A percentile compares a stretch with the other conserved stretches of the same genome.
Evolutionary conservation across 352 stramenopile species (phyloP).

Genomic region (Thraustotheca clavata): DNA sequence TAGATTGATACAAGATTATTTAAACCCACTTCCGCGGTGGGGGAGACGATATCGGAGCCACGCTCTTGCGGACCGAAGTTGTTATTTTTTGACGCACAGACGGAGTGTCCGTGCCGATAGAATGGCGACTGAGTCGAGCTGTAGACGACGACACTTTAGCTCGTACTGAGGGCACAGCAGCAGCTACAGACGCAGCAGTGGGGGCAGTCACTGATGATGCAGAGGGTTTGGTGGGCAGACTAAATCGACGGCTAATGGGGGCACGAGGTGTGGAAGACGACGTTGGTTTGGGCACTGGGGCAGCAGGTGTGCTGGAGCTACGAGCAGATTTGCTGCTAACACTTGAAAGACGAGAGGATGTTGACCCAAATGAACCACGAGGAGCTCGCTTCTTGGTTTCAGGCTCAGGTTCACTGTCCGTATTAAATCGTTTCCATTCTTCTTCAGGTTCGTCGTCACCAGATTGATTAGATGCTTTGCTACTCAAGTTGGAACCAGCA

Average conservation of each 20-base stretch:
- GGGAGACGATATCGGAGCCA: neutral
- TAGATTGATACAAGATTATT: neutral
- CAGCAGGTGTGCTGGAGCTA: neutral
- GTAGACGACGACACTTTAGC: constrained; percentile 16
- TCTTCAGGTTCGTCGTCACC: constrained; percentile 7
- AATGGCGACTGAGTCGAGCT: constrained; percentile 22
- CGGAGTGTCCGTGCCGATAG: constrained; percentile 24
- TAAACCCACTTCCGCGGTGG: constrained; percentile 19
- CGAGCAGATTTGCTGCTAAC: neutral
- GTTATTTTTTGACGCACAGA: constrained; percentile 24
- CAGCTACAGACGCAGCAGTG: constrained; percentile 2
- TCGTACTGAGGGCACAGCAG: constrained; percentile 22
- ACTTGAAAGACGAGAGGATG: neutral
- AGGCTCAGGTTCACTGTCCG: neutral
- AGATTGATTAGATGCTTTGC: neutral
- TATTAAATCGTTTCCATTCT: constrained; percentile 20
- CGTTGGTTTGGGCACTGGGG: constrained; percentile 4
- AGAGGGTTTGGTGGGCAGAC: constrained; percentile 9
- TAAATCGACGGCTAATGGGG: constrained; percentile 9
- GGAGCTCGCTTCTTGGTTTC: constrained; percentile 2
- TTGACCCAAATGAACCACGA: neutral
- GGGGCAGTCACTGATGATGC: neutral
- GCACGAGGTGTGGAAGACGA: neutral
- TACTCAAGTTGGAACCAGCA: neutral
- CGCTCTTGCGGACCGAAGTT: constrained; percentile 6